Percentiles rank a stretch among this genome's conserved stretches.
Evolutionary conservation across 495 filamentous ascomycete genomes (phyloP).

Genomic region (Daldinia vernicosa): DNA sequence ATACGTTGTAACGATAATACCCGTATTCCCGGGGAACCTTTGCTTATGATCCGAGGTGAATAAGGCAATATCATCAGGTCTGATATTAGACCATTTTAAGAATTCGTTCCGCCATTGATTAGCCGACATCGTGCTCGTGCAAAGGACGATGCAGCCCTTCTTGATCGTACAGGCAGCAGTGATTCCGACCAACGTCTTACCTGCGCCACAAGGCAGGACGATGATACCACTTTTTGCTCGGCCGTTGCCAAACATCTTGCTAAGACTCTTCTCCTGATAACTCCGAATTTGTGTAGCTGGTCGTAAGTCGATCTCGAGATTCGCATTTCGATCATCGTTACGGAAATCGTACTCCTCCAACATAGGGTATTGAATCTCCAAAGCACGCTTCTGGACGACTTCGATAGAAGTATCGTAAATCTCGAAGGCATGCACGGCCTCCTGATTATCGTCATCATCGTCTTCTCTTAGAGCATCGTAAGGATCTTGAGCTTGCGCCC

Average conservation of each 20-base stretch:
- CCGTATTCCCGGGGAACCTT: slow-evolving; percentile 86
- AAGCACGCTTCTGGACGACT: slow-evolving; percentile 86
- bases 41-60: slow-evolving; percentile 96
- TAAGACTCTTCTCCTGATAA: slow-evolving; percentile 96
- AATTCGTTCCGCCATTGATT: slow-evolving; percentile 98
- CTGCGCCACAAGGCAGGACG: slow-evolving; percentile 94
- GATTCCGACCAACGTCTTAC: slow-evolving; percentile 96
- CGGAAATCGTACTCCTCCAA: slow-evolving; percentile 98
- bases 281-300: slow-evolving; percentile 85
- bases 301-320: slow-evolving; percentile 88
- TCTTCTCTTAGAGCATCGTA: slow-evolving; percentile 74
- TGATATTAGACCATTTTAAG: slow-evolving; percentile 97
- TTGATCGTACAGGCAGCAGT: slow-evolving; percentile 97
- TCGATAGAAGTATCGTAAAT: slow-evolving; percentile 81
- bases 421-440: slow-evolving; percentile 94
- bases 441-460: slow-evolving; percentile 89
- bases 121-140: slow-evolving; percentile 96
- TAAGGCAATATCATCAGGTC: slow-evolving; percentile 88
- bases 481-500: slow-evolving; percentile 50
- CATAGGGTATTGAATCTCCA: slow-evolving; percentile 84
- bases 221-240: slow-evolving; percentile 97
- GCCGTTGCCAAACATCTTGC: slow-evolving; percentile 99
- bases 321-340: slow-evolving; percentile 89
- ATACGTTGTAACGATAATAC: slow-evolving; percentile 97
- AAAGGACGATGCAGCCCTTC: slow-evolving; percentile 93